phyloP scores from a whole-genome alignment of 2,329 filamentous ascomycete genomes.

The Kalmusia sp. region DNA sequence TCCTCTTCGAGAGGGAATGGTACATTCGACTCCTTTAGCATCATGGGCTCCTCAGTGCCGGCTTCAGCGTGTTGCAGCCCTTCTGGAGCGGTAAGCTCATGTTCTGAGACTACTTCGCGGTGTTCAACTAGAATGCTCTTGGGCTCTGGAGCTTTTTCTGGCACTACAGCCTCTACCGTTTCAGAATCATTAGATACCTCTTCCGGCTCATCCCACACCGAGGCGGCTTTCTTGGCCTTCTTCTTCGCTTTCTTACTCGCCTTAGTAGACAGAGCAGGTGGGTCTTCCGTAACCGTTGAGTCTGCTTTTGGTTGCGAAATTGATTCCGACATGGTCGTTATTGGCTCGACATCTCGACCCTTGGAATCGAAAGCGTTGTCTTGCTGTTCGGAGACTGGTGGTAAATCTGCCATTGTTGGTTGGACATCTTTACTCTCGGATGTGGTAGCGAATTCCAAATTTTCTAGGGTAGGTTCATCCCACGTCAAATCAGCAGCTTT shows the following conservation, averaged over 20 bases:
- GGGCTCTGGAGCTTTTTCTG: neutral
- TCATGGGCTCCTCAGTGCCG: too few species aligned
- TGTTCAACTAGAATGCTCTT: neutral
- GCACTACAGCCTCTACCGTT: neutral
- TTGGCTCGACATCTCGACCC: neutral
- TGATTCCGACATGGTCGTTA: neutral
- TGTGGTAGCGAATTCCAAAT: neutral
- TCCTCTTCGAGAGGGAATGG: constrained; percentile 12
- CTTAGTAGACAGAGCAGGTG: constrained; percentile 23
- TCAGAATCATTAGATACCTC: neutral
- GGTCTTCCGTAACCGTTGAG: neutral
- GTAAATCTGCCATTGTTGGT: neutral
- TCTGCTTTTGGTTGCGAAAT: neutral
- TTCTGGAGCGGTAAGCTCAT: neutral
- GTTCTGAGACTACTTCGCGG: neutral
- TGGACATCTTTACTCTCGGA: neutral
- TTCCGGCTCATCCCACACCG: constrained; percentile 11
- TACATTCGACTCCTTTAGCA: constrained; percentile 20
- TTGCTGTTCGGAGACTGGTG: neutral
- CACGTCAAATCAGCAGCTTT: constrained; percentile 10
- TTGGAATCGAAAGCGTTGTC: neutral
- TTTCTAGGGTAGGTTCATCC: constrained; percentile 9
- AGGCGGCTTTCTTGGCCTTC: constrained; percentile 34
- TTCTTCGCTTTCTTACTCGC: constrained; percentile 53
- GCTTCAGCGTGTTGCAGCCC: too few species aligned